Evolutionary conservation across 257 asterid species (phyloP).

Genomic region (Scutellaria barbata): DNA sequence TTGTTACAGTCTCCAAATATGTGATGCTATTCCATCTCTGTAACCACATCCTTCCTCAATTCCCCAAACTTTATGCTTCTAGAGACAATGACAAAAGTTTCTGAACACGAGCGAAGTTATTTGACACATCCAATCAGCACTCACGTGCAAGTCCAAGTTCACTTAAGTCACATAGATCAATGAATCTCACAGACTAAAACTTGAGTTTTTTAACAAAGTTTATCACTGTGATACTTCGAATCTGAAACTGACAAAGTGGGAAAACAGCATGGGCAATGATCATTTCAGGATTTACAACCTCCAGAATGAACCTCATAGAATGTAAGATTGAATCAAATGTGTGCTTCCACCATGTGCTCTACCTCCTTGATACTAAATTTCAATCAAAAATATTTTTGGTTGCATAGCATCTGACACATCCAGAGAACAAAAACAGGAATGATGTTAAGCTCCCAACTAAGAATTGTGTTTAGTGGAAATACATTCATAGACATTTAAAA

Average conservation of each 20-base stretch:
- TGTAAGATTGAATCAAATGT: background rate
- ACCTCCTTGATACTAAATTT: background rate
- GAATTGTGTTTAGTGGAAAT: background rate
- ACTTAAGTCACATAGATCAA: slow-evolving; percentile 1
- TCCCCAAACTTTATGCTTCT: slow-evolving; percentile 21
- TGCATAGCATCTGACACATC: background rate
- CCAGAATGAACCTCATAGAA: background rate
- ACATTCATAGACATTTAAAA: background rate
- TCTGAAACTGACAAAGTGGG: slow-evolving; percentile 27
- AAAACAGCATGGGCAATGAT: background rate
- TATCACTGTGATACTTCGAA: background rate
- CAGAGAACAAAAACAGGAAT: background rate
- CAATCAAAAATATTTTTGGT: background rate
- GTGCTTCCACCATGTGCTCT: background rate
- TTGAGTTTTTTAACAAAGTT: background rate
- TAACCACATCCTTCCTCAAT: slow-evolving; percentile 49
- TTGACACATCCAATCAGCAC: slow-evolving; percentile 25
- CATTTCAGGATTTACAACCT: background rate
- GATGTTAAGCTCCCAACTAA: background rate
- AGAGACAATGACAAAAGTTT: slow-evolving; percentile 8
- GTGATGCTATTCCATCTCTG: slow-evolving; percentile 37
- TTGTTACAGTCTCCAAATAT: slow-evolving; percentile 37
- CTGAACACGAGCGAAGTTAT: slow-evolving; percentile 13
- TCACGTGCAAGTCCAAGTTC: slow-evolving; percentile 19
- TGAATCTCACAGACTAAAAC: slow-evolving; percentile 15